Evolutionary conservation across 2,329 filamentous ascomycete genomes (phyloP).

Genomic region (Paecilomyces fulvus): DNA sequence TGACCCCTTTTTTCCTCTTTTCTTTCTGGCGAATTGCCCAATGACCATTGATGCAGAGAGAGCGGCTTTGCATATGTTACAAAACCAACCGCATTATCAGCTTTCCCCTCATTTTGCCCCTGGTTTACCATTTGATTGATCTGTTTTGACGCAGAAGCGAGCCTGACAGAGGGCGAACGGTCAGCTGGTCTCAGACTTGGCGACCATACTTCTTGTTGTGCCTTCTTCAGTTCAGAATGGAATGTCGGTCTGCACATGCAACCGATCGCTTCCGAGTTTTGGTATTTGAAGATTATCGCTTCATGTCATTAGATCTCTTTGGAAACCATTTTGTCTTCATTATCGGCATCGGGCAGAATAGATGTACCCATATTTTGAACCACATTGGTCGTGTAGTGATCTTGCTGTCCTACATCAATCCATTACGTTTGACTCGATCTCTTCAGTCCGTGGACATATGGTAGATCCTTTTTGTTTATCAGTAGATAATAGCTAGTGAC

Average conservation of each 20-base stretch:
- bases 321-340: constrained; percentile 1
- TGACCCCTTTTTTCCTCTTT: constrained; percentile 1
- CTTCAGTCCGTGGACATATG: not conserved
- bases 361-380: constrained; percentile 25
- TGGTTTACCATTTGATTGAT: not conserved
- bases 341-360: constrained; percentile 20
- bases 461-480: not conserved
- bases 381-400: not conserved
- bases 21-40: not conserved
- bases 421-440: not conserved
- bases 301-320: constrained; percentile 2
- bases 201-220: not conserved
- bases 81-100: not conserved
- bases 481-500: no score
- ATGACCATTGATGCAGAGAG: not conserved
- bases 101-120: not conserved
- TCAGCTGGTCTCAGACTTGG: not conserved
- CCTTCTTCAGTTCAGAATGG: not conserved
- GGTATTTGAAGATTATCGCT: constrained; percentile 5
- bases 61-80: not conserved
- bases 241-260: not conserved
- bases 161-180: not conserved
- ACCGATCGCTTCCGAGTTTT: not conserved
- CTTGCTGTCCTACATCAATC: not conserved
- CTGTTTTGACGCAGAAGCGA: not conserved